Percentiles rank a stretch among this genome's conserved stretches.
These are phyloP conservation scores for Suillus cothurnatus DNA, from an alignment of 768 basidiomycete species.

Conservation along the genomic window DNA sequence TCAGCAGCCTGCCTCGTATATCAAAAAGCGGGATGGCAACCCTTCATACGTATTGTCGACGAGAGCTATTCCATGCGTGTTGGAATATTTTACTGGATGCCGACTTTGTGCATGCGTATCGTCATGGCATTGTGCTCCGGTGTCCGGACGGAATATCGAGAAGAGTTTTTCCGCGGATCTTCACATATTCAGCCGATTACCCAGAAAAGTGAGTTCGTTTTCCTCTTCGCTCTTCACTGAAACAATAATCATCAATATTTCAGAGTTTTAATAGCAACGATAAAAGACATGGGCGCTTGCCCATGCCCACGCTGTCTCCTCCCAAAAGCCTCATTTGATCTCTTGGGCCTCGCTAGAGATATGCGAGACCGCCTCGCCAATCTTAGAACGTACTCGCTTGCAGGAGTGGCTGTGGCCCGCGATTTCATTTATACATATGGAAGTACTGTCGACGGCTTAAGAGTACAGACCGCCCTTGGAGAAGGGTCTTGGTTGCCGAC, in stretches of 20 bases:
- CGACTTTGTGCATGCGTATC: constrained; percentile 26
- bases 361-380: too few species aligned
- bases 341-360: too few species aligned
- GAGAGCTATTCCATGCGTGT: constrained; percentile 27
- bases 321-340: background rate
- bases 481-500: too few species aligned
- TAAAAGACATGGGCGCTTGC: background rate
- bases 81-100: constrained; percentile 24
- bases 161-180: background rate
- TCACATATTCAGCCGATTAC: background rate
- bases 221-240: background rate
- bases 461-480: too few species aligned
- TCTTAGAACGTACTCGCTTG: too few species aligned
- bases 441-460: too few species aligned
- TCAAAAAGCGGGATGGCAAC: background rate
- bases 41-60: constrained; percentile 17
- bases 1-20: background rate
- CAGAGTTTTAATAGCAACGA: background rate
- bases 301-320: background rate
- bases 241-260: background rate
- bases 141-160: constrained; percentile 22
- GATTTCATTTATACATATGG: too few species aligned
- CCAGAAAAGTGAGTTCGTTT: background rate
- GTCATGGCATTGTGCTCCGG: constrained; percentile 22
- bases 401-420: too few species aligned